Evolutionary conservation across 148 eudicot genomes (phyloP), one percentile per base, ranked within the genome.

Genomic region (Cornus kousa): DNA sequence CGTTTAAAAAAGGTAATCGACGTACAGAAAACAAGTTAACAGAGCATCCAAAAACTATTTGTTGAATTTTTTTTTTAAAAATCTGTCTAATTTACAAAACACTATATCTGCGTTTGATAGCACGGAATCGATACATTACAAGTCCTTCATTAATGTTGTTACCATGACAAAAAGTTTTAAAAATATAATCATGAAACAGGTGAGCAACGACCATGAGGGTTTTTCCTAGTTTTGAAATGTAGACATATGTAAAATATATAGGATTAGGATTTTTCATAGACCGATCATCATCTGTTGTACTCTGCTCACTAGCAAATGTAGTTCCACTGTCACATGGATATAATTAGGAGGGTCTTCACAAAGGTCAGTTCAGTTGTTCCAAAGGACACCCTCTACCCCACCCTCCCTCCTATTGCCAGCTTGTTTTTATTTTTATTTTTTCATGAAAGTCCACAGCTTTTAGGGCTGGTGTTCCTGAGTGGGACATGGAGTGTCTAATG

Each of bases 341-440:
- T 60, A 77, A 81, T 72, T 77, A 66, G 72, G 72, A 71, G 75
- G 33, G 67, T 33, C 67, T 33, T 17, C 73, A 68, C 69, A 80
- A 74, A 68, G 67, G 68, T 40, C 78, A 40, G 74, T 8, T 74
- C 80, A 81, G 67, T 71, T 77, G 40, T 67, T 73, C 80, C 57
- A 72, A 31, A 77, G 77, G 67, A 72, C 55, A 67, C 7, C 79
- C 64, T 46, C 59, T 68, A 59, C 78, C 68, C 71, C 79, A 75
- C 78, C 35, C 75, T 16, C 76, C 79, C 73, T 72, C 22, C 19
- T 68, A 20, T 35, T 71, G 75, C 68, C 76, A 53, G 37, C 76
- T 81, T 72, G 84, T 77, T 66, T 62, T 28, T 28, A 28, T 28
- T 28, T 43, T 43, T 7, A 43, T 43, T 43, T 43, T 19, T 68